Evolutionary conservation across 1,139 yeast species (phyloP).

Genomic region (Blastobotrys niveus): DNA sequence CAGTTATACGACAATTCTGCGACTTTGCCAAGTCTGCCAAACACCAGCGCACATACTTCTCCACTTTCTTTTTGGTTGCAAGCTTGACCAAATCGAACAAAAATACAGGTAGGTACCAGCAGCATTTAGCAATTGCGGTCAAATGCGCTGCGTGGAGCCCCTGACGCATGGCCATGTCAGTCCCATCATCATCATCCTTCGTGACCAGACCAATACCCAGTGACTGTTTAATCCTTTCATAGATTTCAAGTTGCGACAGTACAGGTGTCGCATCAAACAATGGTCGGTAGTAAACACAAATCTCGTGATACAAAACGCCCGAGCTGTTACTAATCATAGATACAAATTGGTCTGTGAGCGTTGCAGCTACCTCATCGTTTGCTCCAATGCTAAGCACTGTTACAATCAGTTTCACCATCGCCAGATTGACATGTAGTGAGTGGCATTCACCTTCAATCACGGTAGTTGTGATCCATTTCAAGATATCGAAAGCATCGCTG

Average conservation of each 20-base stretch:
- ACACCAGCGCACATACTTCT: slow-evolving; percentile 2
- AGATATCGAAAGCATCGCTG: slow-evolving; percentile 9
- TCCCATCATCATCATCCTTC: background rate
- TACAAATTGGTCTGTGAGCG: background rate
- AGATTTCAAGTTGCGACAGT: background rate
- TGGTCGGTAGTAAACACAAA: background rate
- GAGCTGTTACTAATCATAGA: background rate
- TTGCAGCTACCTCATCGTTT: slow-evolving; percentile 1
- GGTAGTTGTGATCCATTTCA: slow-evolving; percentile 8
- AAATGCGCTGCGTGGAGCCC: slow-evolving; percentile 2
- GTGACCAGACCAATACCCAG: background rate
- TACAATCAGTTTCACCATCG: slow-evolving; percentile 1
- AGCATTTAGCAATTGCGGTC: slow-evolving; percentile 2
- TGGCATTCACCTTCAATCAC: slow-evolving; percentile 1
- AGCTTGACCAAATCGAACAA: slow-evolving; percentile 12
- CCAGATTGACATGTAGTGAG: slow-evolving; percentile 2
- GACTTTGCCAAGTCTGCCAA: slow-evolving; percentile 2
- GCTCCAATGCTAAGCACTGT: background rate
- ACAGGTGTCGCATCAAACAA: background rate
- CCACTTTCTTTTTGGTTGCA: background rate
- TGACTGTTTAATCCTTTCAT: background rate
- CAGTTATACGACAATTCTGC: background rate
- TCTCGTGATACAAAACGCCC: slow-evolving; percentile 7
- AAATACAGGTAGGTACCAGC: slow-evolving; percentile 9
- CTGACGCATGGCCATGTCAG: background rate